Evolutionary conservation across 2,329 filamentous ascomycete species (phyloP), one percentile per base, ranked within the genome.

Genomic region (Rhynchosporium graminicola): DNA sequence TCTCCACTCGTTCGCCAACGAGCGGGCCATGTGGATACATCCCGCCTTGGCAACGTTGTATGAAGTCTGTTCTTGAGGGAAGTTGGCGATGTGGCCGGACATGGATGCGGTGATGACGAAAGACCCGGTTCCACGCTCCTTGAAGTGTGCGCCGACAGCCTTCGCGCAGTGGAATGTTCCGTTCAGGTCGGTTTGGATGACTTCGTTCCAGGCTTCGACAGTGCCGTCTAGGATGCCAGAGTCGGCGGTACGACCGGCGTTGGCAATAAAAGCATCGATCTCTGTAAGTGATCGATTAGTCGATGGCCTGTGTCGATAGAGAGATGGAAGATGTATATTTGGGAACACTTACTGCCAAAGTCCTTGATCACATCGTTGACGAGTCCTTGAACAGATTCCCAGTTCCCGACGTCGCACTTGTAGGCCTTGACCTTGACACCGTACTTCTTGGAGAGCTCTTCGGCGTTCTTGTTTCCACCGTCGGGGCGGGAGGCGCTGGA

Each of bases 191-290:
- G 86, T 87, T 73, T 87, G 80, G 73, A 89, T 81, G 69, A 89
- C 86, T 57, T 74, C 70, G 43, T 85, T 82, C 86, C 88, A 91
- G 69, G 84, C 84, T 74, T 88, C 80, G 59, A 89, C 83, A 55
- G 83, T 80, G 67, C 85, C 86, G 66, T 91, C 88, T 55, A 91
- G 79, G 72, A 91, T 82, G 62, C 88, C 88, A 60, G 78, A 79
- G 77, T 88, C 82, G 68, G 88, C 87, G 5, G 89, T 90, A 65
- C 85, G 83, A 61, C 89, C 89, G 26, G 89, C 88, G 75, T 89
- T 89, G 76, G 86, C 86, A 67, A 88, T 83, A 76, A 88, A 87
- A 70, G 82, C 83, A 71, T 88, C 85, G 71, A 88, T 82, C 77
- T 86, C 20, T 20, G 20, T 20, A 20, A 20, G 20, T 20, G 20